Conservation (phyloP, 768 basidiomycete species). For the Trametes villosa region DNA sequence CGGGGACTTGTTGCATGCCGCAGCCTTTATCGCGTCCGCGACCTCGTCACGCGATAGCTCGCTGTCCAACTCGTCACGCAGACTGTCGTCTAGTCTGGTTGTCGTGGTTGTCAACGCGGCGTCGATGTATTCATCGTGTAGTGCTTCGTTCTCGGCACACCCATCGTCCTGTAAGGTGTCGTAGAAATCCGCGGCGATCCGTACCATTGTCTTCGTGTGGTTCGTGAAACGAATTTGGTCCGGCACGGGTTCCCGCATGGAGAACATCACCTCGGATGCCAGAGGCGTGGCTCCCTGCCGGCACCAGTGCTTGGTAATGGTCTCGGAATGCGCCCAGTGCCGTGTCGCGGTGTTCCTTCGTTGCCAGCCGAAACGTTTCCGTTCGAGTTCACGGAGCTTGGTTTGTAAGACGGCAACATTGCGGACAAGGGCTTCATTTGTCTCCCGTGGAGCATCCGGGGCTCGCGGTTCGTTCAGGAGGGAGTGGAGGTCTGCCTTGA, state of each 20-base stretch:
- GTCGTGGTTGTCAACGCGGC: background rate
- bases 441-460: too few species aligned
- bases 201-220: background rate
- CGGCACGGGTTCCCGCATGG: background rate
- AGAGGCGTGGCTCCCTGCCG: background rate
- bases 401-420: too few species aligned
- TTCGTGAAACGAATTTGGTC: background rate
- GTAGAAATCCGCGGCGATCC: background rate
- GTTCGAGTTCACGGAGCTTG: too few species aligned
- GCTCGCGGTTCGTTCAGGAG: background rate
- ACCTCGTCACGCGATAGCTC: background rate
- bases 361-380: background rate
- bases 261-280: background rate
- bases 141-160: background rate
- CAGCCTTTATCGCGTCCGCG: background rate
- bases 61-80: background rate
- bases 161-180: background rate
- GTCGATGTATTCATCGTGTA: background rate
- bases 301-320: background rate
- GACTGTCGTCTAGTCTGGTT: background rate
- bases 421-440: too few species aligned
- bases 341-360: background rate
- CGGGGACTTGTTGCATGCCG: background rate
- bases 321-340: background rate
- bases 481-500: background rate